Base-by-base conservation (phyloP, 2,329 filamentous ascomycete genomes). In the Huntiella bhutanensis region DNA sequence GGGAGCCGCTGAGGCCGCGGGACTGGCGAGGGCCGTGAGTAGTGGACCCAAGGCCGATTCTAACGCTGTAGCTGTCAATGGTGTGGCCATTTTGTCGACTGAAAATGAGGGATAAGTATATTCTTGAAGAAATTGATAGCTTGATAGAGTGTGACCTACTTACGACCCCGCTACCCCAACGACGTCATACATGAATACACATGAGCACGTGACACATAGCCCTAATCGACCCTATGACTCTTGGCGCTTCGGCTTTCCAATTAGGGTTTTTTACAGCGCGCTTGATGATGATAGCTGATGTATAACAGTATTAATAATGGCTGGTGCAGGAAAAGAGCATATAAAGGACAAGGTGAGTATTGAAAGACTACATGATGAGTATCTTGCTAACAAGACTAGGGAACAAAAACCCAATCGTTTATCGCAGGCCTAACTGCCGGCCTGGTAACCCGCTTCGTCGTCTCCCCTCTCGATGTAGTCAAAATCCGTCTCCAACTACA, bases 401-500 rank as follows among this genome's bases (percentile, higher is more conserved):
- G 73, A 60, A 68, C 72, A 45, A 67, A 60, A 51, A 60, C 70
- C 39, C 72, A 77, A 57, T 70, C 73, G 51, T 64, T 74, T 43
- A 58, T 64, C 40, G 71, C 73, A 37, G 73, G 73, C 47, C 71
- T 68, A 41, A 67, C 68, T 53, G 84, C 91, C 52, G 91, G 91
- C 49, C 73, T 96, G 53, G 77, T 96, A 52, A 91, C 91, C 46
- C 80, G 83, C 59, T 96, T 98, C 68, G 75, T 91, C 58, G 80
- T 96, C 59, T 85, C 91, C 13, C 91, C 91, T 45, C 81, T 98
- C 54, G 91, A 98, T 62, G 91, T 98, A 52, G 77, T 96, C 64
- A 96, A 98, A 68, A 98, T 98, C 64, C 83, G 91, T 41, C 78
- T 96, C 40, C 91, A 98, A 61, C 77, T 98, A 13, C 91, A 96